Conservation (phyloP, 768 basidiomycete genomes). For the Trametes coccinea region DNA sequence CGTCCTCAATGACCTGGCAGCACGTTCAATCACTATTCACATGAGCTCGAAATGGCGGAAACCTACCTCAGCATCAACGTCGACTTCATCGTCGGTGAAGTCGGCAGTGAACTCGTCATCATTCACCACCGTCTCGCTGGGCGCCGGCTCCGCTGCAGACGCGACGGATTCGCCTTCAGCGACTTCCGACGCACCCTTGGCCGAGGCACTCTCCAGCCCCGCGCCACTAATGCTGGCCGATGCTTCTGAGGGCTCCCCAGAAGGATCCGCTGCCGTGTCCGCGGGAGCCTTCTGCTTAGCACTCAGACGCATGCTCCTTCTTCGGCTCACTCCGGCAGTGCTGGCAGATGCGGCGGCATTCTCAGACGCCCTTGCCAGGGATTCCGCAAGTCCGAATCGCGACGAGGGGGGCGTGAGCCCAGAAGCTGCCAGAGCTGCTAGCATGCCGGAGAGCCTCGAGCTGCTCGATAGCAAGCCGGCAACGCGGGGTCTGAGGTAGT, state of each 20-base stretch:
- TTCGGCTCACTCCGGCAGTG: conserved; percentile 45
- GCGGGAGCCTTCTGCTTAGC: conserved; percentile 50
- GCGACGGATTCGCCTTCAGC: conserved; percentile 22
- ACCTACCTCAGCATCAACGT: conserved; percentile 71
- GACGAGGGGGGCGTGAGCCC: conserved; percentile 60
- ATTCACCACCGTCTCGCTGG: conserved; percentile 57
- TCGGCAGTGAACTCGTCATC: conserved; percentile 70
- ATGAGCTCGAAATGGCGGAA: neutral
- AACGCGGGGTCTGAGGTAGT: conserved; percentile 91
- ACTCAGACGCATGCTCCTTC: conserved; percentile 83
- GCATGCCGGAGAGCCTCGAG: conserved; percentile 80
- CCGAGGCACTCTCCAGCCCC: conserved; percentile 1
- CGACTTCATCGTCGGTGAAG: conserved; percentile 83
- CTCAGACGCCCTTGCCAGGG: conserved; percentile 32
- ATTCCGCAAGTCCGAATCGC: conserved; percentile 20
- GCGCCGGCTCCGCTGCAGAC: conserved; percentile 42
- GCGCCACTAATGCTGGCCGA: neutral
- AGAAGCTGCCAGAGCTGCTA: conserved; percentile 84
- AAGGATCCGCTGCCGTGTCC: conserved; percentile 19
- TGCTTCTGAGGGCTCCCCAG: conserved; percentile 7
- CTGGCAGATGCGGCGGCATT: conserved; percentile 30
- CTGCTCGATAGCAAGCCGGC: conserved; percentile 63
- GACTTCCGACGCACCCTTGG: conserved; percentile 18
- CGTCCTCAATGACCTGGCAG: conserved; percentile 75
- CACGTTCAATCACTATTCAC: neutral